A percentile compares a stretch with the other conserved stretches of the same genome.
Conservation (phyloP, 108 stramenopile species). For the Parietichytrium sp. region DNA sequence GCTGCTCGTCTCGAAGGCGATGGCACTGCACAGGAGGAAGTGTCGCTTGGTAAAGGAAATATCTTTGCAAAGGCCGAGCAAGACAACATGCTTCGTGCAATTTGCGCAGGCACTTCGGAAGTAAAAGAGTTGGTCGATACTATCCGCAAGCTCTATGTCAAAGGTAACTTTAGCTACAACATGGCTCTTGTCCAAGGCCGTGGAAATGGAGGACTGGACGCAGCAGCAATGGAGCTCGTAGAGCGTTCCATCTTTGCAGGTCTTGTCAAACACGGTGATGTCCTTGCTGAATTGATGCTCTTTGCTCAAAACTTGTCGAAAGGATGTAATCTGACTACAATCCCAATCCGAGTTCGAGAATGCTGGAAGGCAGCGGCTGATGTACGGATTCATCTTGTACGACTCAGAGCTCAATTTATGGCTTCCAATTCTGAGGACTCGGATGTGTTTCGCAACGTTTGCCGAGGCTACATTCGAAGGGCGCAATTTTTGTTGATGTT, state of each 20-base stretch:
- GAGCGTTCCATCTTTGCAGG: constrained; percentile 49
- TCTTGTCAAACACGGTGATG: constrained; percentile 47
- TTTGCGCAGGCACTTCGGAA: constrained; percentile 40
- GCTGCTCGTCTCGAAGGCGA: background rate
- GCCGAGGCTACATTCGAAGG: background rate
- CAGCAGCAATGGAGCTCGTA: constrained; percentile 39
- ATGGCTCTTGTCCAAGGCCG: constrained; percentile 45
- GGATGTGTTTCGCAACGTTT: background rate
- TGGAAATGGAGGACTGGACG: constrained; percentile 42
- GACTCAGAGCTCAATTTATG: constrained; percentile 17
- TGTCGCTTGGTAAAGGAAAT: too few relatives aligned
- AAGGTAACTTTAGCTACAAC: constrained; percentile 43
- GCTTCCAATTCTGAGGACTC: background rate
- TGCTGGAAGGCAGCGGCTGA: constrained; percentile 47
- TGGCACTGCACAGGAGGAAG: too few relatives aligned
- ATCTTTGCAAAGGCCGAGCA: constrained; percentile 24
- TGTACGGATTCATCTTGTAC: constrained; percentile 38
- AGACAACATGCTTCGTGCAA: constrained; percentile 38
- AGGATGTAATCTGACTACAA: background rate
- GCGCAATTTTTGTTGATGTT: constrained; percentile 14
- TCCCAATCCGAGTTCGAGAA: constrained; percentile 28
- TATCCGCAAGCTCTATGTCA: constrained; percentile 11
- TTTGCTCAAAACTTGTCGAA: background rate
- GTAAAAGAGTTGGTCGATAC: constrained; percentile 39
- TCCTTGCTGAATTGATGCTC: constrained; percentile 39